phyloP scores from a whole-genome alignment of 2,329 filamentous ascomycete genomes.

The Mollisia scopiformis region DNA sequence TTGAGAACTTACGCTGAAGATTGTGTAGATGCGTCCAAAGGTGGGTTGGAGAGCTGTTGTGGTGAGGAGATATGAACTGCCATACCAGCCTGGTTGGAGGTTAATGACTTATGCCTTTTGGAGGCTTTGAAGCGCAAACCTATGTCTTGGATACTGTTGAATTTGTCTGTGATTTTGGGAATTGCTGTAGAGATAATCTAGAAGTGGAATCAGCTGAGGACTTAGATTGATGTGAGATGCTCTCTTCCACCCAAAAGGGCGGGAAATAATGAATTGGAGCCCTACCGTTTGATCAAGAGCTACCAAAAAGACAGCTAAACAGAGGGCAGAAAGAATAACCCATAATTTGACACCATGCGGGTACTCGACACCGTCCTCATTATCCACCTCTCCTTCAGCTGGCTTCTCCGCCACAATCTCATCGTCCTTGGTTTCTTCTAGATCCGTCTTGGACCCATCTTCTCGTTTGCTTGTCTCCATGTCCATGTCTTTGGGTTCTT shows the following conservation, averaged over 20 bases:
- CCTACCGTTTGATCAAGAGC: conserved; percentile 36
- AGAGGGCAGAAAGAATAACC: conserved; percentile 28
- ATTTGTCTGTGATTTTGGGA: conserved; percentile 41
- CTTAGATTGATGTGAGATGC: background rate
- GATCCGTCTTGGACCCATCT: background rate
- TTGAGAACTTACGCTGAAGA: conserved; percentile 28
- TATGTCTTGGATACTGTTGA: conserved; percentile 29
- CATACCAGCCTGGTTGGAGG: conserved; percentile 32
- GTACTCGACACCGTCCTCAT: conserved; percentile 26
- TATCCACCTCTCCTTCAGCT: conserved; percentile 7
- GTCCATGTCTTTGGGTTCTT: conserved; percentile 1
- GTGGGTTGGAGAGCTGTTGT: conserved; percentile 35
- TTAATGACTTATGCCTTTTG: background rate
- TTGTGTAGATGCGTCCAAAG: conserved; percentile 36
- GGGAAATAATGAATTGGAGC: background rate
- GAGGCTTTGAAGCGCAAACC: conserved; percentile 15
- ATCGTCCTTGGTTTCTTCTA: conserved; percentile 1
- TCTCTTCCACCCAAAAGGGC: background rate
- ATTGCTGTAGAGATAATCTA: conserved; percentile 41
- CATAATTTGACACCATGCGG: conserved; percentile 27
- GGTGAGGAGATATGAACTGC: conserved; percentile 39
- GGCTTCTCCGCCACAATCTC: conserved; percentile 11
- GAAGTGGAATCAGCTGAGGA: background rate
- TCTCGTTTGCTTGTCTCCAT: background rate
- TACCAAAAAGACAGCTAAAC: conserved; percentile 30